Evolutionary conservation across 768 basidiomycete genomes (phyloP), one percentile per base, ranked within the genome.

Genomic region (Termitomyces eurrhizus): DNA sequence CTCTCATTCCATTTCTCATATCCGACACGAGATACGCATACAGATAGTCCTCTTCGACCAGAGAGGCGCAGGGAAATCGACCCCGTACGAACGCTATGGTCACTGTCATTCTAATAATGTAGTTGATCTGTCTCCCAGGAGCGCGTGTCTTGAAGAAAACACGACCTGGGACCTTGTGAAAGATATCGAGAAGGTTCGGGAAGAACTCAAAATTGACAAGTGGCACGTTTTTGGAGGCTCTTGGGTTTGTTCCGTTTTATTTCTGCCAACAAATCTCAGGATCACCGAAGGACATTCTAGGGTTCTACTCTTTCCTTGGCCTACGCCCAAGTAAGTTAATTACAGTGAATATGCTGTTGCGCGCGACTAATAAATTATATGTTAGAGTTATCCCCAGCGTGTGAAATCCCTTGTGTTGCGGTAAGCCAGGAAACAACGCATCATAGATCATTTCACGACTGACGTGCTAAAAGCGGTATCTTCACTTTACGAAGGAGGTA

Each of bases 141-240:
- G 70, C 58, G 93, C 94, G 8, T 88, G 73, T 36, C 73, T 88
- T 2, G 88, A 91, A 65, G 88, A 94, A 54, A 98, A 98, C 73
- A 97, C 93, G 2, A 97, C 95, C 5, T 94, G 92, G 92, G 89
- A 93, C 69, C 85, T 96, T 45, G 93, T 98, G 29, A 89, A 84
- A 64, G 95, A 98, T 68, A 85, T 94, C 11, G 95, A 98, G 70
- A 88, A 78, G 67, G 75, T 96, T 29, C 82, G 95, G 59, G 78
- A 88, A 69, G 82, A 89, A 60, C 81, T 98, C 16, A 75, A 75
- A 45, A 81, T 98, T 58, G 87, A 92, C 21, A 92, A 86, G 68
- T 97, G 94, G 95, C 87, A 95, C 59, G 92, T 97, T 32, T 97
- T 98, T 69, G 95, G 95, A 33, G 95, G 95, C 9, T 92, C 89